Evolutionary conservation across 2,329 filamentous ascomycete species (phyloP).

Genomic region (Aspergillus ustus): DNA sequence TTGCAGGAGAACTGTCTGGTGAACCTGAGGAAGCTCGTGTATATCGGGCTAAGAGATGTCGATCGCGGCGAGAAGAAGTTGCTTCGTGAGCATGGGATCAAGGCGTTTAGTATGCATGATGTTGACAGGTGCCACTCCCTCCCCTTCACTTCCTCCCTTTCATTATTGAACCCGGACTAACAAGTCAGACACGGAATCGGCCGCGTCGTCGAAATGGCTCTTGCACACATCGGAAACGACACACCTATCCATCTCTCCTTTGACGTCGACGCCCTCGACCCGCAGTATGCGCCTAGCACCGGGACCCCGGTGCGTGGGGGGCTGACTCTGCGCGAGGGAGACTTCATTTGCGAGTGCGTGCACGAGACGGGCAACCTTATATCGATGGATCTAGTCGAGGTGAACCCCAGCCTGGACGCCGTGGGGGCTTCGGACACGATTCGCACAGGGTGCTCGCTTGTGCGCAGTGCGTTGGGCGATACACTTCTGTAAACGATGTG

Average conservation of each 20-base stretch:
- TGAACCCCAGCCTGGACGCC: slow-evolving; percentile 73
- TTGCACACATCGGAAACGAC: slow-evolving; percentile 90
- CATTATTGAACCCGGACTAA: background rate
- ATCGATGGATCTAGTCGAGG: slow-evolving; percentile 81
- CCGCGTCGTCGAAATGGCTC: slow-evolving; percentile 96
- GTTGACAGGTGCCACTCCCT: slow-evolving; percentile 71
- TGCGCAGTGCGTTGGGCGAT: slow-evolving; percentile 90
- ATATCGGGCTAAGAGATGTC: slow-evolving; percentile 93
- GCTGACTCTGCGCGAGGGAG: slow-evolving; percentile 89
- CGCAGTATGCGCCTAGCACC: slow-evolving; percentile 93
- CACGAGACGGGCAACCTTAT: slow-evolving; percentile 79
- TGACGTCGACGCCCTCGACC: slow-evolving; percentile 94
- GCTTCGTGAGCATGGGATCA: slow-evolving; percentile 84
- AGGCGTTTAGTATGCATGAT: slow-evolving; percentile 98
- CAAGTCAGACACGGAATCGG: slow-evolving; percentile 82
- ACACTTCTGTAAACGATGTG: slow-evolving; percentile 67
- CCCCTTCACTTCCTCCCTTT: background rate
- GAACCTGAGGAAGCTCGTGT: slow-evolving; percentile 85
- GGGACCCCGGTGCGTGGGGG: slow-evolving; percentile 94
- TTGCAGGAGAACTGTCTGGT: slow-evolving; percentile 64
- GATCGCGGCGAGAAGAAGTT: slow-evolving; percentile 94
- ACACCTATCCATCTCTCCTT: slow-evolving; percentile 97
- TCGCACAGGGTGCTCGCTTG: slow-evolving; percentile 85
- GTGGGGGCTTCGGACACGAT: slow-evolving; percentile 83
- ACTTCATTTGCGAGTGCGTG: slow-evolving; percentile 91